Percentiles rank a stretch among this genome's conserved stretches.
Conservation (phyloP, 352 stramenopile genomes). For the Phytophthora citrophthora region DNA sequence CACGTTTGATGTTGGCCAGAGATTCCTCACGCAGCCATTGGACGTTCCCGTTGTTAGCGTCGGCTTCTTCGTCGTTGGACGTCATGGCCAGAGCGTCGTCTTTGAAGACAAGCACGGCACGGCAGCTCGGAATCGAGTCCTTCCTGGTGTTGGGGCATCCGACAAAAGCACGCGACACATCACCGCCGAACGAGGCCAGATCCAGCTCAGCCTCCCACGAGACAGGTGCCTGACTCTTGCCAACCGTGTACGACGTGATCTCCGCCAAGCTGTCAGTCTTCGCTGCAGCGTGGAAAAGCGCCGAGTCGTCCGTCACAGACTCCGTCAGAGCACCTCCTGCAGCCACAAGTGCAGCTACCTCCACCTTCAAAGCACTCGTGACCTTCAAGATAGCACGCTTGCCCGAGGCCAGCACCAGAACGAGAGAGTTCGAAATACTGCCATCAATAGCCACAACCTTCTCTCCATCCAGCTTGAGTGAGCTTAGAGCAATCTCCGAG, state of each 20-base stretch:
- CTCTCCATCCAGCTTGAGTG: constrained; percentile 40
- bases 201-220: constrained; percentile 64
- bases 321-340: constrained; percentile 53
- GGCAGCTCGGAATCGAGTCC: constrained; percentile 52
- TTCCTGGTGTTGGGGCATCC: constrained; percentile 69
- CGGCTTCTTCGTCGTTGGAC: constrained; percentile 57
- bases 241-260: constrained; percentile 59
- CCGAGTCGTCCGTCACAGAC: constrained; percentile 59
- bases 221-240: constrained; percentile 21
- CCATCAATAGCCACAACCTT: constrained; percentile 50
- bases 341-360: constrained; percentile 48
- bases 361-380: constrained; percentile 38
- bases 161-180: constrained; percentile 58
- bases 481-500: constrained; percentile 37
- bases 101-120: constrained; percentile 68
- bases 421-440: constrained; percentile 51
- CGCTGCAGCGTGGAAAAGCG: constrained; percentile 59
- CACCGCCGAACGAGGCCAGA: constrained; percentile 53
- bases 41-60: constrained; percentile 41
- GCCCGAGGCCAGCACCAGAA: constrained; percentile 58
- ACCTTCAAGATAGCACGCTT: constrained; percentile 70
- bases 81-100: constrained; percentile 78
- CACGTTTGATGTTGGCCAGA: constrained; percentile 75
- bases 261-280: constrained; percentile 34
- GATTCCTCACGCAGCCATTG: constrained; percentile 83